Percentiles rank a stretch among this genome's conserved stretches.
Evolutionary conservation across 2,329 filamentous ascomycete genomes (phyloP).

Genomic region (Fusarium irregulare): DNA sequence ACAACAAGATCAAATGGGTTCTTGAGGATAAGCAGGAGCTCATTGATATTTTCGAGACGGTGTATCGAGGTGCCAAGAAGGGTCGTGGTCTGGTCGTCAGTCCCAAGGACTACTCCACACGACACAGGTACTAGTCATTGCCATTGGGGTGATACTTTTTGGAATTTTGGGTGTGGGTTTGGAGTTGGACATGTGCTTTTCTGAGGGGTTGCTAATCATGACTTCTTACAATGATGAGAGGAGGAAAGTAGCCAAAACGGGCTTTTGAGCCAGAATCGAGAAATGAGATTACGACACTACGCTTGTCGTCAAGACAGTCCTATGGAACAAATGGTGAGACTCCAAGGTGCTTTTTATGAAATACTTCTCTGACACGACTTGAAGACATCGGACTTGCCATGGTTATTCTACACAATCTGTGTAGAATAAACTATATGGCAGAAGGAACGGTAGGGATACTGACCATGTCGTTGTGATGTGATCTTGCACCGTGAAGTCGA

Average conservation of each 20-base stretch:
- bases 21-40: constrained; percentile 96
- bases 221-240: constrained; percentile 7
- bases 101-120: constrained; percentile 73
- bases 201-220: constrained; percentile 27
- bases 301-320: not conserved
- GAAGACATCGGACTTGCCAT: constrained; percentile 29
- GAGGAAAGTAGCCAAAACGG: constrained; percentile 16
- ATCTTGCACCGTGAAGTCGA: not conserved
- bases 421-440: not conserved
- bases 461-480: not conserved
- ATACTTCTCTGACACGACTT: constrained; percentile 34
- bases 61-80: constrained; percentile 98
- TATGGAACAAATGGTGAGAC: constrained; percentile 38
- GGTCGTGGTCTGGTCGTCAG: constrained; percentile 95
- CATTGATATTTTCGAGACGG: constrained; percentile 98
- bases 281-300: constrained; percentile 30
- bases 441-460: constrained; percentile 16
- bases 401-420: not conserved
- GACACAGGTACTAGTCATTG: constrained; percentile 40
- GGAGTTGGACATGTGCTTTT: constrained; percentile 11
- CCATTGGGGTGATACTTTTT: not conserved
- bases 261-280: constrained; percentile 23
- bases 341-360: constrained; percentile 32
- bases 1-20: constrained; percentile 98
- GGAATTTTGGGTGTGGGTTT: constrained; percentile 8